These are phyloP conservation scores for Petasospora rhodanensis DNA, from an alignment of 1,139 yeast species.

Conservation along the genomic window DNA sequence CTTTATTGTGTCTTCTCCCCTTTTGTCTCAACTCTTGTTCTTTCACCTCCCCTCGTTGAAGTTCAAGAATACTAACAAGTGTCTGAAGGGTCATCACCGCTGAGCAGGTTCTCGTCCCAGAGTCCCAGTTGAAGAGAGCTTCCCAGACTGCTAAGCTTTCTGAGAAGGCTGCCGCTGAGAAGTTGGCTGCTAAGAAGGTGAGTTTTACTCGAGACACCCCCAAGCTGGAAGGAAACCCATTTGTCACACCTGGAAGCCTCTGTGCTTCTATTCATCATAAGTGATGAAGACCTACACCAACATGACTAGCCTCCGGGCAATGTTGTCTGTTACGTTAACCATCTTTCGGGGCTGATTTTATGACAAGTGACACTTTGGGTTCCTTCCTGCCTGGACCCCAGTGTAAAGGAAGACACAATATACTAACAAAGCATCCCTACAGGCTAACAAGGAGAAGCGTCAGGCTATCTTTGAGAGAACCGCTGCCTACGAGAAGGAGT, in stretches of 20 bases:
- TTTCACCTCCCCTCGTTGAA: too few relatives aligned
- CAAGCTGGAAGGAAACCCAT: too few relatives aligned
- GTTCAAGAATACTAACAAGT: too few relatives aligned
- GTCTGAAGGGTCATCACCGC: slow-evolving; percentile 32
- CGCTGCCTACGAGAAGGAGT: slow-evolving; percentile 97
- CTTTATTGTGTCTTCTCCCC: too few relatives aligned
- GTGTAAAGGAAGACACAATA: too few relatives aligned
- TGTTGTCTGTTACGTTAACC: slow-evolving; percentile 94
- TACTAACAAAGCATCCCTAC: slow-evolving; percentile 22
- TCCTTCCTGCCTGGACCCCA: too few relatives aligned
- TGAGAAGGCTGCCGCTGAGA: slow-evolving; percentile 84
- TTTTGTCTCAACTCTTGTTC: too few relatives aligned
- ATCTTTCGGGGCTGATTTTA: slow-evolving; percentile 99
- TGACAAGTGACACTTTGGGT: too few relatives aligned
- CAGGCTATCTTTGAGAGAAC: slow-evolving; percentile 95
- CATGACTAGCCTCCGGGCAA: slow-evolving; percentile 78
- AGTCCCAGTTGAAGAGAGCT: slow-evolving; percentile 92
- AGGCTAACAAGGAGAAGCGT: slow-evolving; percentile 91
- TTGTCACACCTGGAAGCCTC: too few relatives aligned
- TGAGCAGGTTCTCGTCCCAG: slow-evolving; percentile 59
- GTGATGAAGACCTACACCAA: slow-evolving; percentile 60
- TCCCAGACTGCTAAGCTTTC: slow-evolving; percentile 86
- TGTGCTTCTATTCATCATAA: slow-evolving; percentile 27
- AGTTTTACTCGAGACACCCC: slow-evolving; percentile 38
- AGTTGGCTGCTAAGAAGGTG: slow-evolving; percentile 85